Evolutionary conservation across 306 rosid genomes (phyloP).

Genomic region (Cucurbita maxima): DNA sequence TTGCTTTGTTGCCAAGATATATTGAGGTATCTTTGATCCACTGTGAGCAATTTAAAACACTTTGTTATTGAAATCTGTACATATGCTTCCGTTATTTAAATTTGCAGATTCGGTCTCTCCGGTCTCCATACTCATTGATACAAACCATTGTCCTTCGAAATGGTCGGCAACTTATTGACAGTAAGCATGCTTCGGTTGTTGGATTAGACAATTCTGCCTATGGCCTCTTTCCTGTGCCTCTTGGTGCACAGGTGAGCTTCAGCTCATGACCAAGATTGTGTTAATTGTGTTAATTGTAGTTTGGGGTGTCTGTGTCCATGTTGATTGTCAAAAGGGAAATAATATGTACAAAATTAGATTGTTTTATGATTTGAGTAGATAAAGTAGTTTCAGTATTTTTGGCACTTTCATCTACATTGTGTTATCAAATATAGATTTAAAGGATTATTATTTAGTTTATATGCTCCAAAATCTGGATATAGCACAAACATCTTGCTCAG

Average conservation of each 20-base stretch:
- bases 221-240: slow-evolving; percentile 92
- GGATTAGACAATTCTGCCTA: slow-evolving; percentile 66
- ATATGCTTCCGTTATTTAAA: slow-evolving; percentile 10
- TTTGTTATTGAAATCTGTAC: neutral
- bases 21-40: slow-evolving; percentile 50
- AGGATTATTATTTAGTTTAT: neutral
- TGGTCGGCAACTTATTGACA: slow-evolving; percentile 56
- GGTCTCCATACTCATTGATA: slow-evolving; percentile 73
- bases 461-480: neutral
- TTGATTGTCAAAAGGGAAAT: neutral
- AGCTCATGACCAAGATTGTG: neutral
- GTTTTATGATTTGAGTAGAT: neutral
- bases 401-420: neutral
- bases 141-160: slow-evolving; percentile 84
- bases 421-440: neutral
- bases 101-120: slow-evolving; percentile 78
- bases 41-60: neutral
- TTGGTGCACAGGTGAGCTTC: slow-evolving; percentile 83
- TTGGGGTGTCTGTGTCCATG: neutral
- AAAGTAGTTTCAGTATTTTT: neutral
- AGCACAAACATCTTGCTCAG: neutral
- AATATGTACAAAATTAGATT: neutral
- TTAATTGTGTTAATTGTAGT: neutral
- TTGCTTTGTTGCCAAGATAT: slow-evolving; percentile 70
- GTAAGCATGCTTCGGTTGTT: slow-evolving; percentile 45